Base-by-base conservation (phyloP, 73 alveolate genomes). In the Paramecium bursaria region DNA sequence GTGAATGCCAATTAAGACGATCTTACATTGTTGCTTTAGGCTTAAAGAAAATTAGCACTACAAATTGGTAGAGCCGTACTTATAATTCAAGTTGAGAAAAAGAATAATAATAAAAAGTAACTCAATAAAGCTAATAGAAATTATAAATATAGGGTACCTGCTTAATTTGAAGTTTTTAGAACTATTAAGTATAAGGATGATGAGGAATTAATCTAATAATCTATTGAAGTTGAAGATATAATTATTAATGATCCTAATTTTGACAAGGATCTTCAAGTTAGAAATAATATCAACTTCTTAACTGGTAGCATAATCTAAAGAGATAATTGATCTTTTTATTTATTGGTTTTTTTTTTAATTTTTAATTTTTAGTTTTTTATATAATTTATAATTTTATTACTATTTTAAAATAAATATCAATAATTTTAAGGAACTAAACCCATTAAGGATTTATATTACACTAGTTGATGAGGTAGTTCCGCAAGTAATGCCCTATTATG, bases 401-500 rank as follows among this genome's bases (percentile, higher is more conserved):
- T n/a, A n/a, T n/a, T n/a, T n/a, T n/a, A n/a, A n/a, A n/a, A n/a
- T n/a, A n/a, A n/a, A n/a, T n/a, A n/a, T n/a, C n/a, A n/a, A n/a
- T n/a, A n/a, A n/a, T n/a, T n/a, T n/a, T n/a, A n/a, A n/a, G 82
- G 82, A 39, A 42, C 53, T 42, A 67, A 67, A 67, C 82, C 82
- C 35, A 67, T 9, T 9, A 67, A 25, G 30, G 52, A 48, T 85
- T 79, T 85, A 82, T 93, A 95, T 15, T 87, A 82, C 22, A 90
- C 94, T 29, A 96, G 74, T 75, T 96, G 91, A 47, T 91, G 94
- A 2, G 99, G 99, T 52, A 96, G 85, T 90, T 96, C 99, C 87
- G 88, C 94, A n/a, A 96, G 92, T 0, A 95, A 98, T 93, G 95
- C 98, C n/a, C n/a, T n/a, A n/a, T n/a, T n/a, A n/a, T n/a, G n/a